Conservation (phyloP, 2,329 filamentous ascomycete species). For the Fusarium ambrosium region DNA sequence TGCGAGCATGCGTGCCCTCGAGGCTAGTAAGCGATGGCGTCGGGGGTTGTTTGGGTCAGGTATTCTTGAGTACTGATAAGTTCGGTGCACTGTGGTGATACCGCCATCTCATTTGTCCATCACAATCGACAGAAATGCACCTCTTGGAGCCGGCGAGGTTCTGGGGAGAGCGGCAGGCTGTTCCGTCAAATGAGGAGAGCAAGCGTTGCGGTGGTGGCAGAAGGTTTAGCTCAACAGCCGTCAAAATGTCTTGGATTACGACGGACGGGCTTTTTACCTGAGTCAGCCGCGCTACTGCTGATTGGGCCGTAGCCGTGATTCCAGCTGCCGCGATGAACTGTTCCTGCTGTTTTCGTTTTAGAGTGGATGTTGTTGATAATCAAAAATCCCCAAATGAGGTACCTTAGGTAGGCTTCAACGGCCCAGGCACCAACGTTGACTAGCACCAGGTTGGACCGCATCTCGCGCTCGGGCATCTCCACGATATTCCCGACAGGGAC, state of each 20-base stretch:
- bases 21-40: constrained; percentile 44
- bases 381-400: background rate
- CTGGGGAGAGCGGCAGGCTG: constrained; percentile 21
- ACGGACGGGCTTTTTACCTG: constrained; percentile 18
- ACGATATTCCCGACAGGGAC: constrained; percentile 2
- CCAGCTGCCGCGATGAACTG: constrained; percentile 13
- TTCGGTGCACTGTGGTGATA: constrained; percentile 43
- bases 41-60: constrained; percentile 32
- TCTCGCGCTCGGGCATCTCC: constrained; percentile 2
- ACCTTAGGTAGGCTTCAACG: background rate
- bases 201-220: constrained; percentile 22
- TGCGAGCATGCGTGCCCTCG: constrained; percentile 4
- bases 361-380: background rate
- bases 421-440: constrained; percentile 3
- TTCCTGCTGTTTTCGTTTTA: constrained; percentile 41
- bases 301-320: constrained; percentile 21
- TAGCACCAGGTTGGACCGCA: background rate
- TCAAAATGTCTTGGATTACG: constrained; percentile 36
- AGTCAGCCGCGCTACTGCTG: constrained; percentile 20
- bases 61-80: constrained; percentile 42
- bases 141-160: constrained; percentile 19
- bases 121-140: constrained; percentile 40
- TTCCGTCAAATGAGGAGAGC: constrained; percentile 25
- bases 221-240: constrained; percentile 6
- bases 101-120: constrained; percentile 41